These are phyloP conservation scores for Porpolomopsis calyptriformis DNA, from an alignment of 768 basidiomycete genomes.

Conservation along the genomic window DNA sequence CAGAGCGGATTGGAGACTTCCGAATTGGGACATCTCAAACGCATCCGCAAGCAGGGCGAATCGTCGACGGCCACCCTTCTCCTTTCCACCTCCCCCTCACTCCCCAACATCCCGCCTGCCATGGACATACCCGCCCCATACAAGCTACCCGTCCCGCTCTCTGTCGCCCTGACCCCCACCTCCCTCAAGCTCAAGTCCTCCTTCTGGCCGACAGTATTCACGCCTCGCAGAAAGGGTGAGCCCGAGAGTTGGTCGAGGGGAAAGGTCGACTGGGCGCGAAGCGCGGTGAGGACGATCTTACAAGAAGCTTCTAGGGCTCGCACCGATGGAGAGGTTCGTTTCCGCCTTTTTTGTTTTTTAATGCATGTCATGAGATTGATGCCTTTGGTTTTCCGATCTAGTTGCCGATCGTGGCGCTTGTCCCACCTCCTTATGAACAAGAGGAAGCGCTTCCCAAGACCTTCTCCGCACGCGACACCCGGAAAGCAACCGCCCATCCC, in stretches of 20 bases:
- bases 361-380: background rate
- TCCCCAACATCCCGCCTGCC: constrained; percentile 42
- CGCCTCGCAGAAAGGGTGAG: constrained; percentile 60
- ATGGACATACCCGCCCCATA: constrained; percentile 44
- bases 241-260: constrained; percentile 55
- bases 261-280: constrained; percentile 63
- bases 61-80: constrained; percentile 44
- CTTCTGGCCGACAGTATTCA: constrained; percentile 81
- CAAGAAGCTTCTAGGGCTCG: constrained; percentile 38
- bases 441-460: constrained; percentile 19
- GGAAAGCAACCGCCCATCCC: constrained; percentile 58
- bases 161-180: constrained; percentile 53
- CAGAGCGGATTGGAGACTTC: constrained; percentile 48
- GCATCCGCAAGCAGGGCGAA: constrained; percentile 47
- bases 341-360: background rate
- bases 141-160: constrained; percentile 48
- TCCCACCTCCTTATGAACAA: constrained; percentile 42
- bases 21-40: constrained; percentile 64
- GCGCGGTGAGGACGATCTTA: constrained; percentile 49
- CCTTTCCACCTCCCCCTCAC: constrained; percentile 28
- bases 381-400: constrained; percentile 18
- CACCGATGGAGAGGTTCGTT: constrained; percentile 48
- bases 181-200: constrained; percentile 57
- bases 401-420: constrained; percentile 68
- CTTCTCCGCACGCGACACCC: constrained; percentile 60